Evolutionary conservation across 495 filamentous ascomycete species (phyloP), one percentile per base, ranked within the genome.

Genomic region (Hamigera avellanea): DNA sequence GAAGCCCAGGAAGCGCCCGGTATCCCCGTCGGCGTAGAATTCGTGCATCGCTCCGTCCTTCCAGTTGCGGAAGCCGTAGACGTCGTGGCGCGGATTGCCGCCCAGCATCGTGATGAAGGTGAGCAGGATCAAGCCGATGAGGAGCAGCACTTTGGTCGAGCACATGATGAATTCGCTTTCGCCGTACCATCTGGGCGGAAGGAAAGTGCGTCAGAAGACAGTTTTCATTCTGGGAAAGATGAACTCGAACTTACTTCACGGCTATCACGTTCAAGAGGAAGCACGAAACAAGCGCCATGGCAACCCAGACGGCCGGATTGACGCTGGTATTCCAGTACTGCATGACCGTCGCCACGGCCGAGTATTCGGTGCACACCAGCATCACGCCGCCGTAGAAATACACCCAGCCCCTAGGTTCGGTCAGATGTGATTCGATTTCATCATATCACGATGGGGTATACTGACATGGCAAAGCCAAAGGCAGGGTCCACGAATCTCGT

Each of bases 51-150:
- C 49, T 12, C 56, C 56, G 19, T 46, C 7, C 12, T 56, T 62
- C 81, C 81, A 86, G 53, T 77, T 80, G 4, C 80, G 67, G 51
- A 88, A 89, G 5, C 82, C 83, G 46, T 79, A 86, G 6, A 70
- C 68, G 46, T 83, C 79, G 37, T 69, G 48, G 1, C 72, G 52
- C 0, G 83, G 81, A 44, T 85, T 83, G 14, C 79, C 81, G 16
- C 80, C 81, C 10, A 83, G 64, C 75, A 86, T 84, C 12, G 75
- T 78, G 42, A 84, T 57, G 36, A 82, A 73, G 32, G 78, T 81
- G 56, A 76, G 81, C 33, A 67, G 44, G 43, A 80, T 67, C 1
- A 84, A 61, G 13, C 69, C 73, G 37, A 77, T 51, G 43, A 84
- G 81, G 13, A 86, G 69, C 6, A 86, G 39, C 6, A 83, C 62